Evolutionary conservation across 345 rosid species (phyloP).

Genomic region (Euclidium syriacum): DNA sequence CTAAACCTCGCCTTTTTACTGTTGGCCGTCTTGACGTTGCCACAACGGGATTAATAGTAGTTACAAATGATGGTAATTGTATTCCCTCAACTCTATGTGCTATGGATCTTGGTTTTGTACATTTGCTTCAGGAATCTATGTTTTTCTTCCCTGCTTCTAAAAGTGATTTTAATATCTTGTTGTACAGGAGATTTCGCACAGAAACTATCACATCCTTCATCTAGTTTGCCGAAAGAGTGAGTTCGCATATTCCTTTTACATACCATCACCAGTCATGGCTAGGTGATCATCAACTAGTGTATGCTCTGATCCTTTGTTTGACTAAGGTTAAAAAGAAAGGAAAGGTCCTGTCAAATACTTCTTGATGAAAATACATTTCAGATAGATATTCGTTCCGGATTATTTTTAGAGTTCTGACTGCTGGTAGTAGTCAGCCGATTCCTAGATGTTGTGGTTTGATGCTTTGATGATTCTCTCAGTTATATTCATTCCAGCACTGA

Average conservation of each 20-base stretch:
- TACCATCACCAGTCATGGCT: background rate
- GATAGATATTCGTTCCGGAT: background rate
- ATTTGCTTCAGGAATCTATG: background rate
- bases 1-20: slow-evolving; percentile 84
- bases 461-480: background rate
- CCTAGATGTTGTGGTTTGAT: background rate
- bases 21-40: slow-evolving; percentile 99
- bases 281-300: background rate
- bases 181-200: slow-evolving; percentile 84
- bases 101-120: background rate
- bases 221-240: slow-evolving; percentile 79
- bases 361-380: background rate
- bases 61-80: slow-evolving; percentile 78
- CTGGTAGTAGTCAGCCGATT: background rate
- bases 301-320: background rate
- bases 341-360: background rate
- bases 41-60: slow-evolving; percentile 76
- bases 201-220: slow-evolving; percentile 82
- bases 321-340: background rate
- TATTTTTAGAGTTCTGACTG: background rate
- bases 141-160: slow-evolving; percentile 10
- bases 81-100: background rate
- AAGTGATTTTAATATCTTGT: background rate
- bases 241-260: slow-evolving; percentile 18
- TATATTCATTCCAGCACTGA: background rate